Evolutionary conservation across 305 asterid genomes (phyloP).

Genomic region (Fraxinus xanthoxyloides): DNA sequence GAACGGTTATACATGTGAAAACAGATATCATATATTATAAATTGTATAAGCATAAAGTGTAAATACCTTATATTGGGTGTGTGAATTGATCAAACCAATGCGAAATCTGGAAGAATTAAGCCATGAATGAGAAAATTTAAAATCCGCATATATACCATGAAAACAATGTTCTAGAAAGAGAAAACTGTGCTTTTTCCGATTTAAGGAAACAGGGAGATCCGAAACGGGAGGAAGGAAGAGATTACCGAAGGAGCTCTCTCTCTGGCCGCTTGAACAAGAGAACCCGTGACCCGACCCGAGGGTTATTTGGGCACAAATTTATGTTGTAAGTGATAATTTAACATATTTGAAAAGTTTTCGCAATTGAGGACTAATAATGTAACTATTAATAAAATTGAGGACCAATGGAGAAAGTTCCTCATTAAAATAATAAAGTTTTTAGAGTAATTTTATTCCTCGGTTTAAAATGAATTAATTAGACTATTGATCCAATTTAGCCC

Average conservation of each 20-base stretch:
- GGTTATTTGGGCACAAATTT: neutral
- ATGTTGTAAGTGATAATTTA: neutral
- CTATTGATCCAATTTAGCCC: neutral
- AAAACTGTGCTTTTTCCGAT: slow-evolving; percentile 36
- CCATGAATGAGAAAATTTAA: slow-evolving; percentile 2
- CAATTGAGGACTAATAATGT: neutral
- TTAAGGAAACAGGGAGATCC: slow-evolving; percentile 45
- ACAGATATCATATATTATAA: slow-evolving; percentile 8
- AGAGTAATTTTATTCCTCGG: neutral
- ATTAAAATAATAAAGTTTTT: too few relatives aligned
- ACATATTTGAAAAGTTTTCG: neutral
- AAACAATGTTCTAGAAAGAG: neutral
- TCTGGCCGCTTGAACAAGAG: neutral
- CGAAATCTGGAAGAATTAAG: slow-evolving; percentile 17
- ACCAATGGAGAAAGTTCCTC: neutral
- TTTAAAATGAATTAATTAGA: neutral
- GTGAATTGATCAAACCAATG: slow-evolving; percentile 1
- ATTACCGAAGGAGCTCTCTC: neutral
- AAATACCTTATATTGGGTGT: slow-evolving; percentile 31
- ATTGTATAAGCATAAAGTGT: neutral
- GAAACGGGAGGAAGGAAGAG: slow-evolving; percentile 32
- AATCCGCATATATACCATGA: neutral
- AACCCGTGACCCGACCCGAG: neutral
- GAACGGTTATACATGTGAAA: neutral
- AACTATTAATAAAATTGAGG: too few relatives aligned